A percentile compares a stretch with the other conserved stretches of the same genome.
Evolutionary conservation across 2,329 filamentous ascomycete species (phyloP).

Genomic region (Leptographium wingfieldii): DNA sequence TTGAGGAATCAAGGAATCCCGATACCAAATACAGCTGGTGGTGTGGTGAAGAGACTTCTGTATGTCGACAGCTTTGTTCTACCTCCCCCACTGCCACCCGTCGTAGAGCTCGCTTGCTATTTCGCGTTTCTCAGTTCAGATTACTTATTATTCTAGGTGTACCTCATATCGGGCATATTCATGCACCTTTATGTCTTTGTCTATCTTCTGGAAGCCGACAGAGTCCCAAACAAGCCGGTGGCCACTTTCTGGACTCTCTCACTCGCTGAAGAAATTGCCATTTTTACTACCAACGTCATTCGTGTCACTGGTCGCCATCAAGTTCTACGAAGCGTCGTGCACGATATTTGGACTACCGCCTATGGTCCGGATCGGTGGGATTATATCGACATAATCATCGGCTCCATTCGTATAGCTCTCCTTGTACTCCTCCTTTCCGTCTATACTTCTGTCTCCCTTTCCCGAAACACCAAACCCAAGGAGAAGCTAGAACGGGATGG

Average conservation of each 20-base stretch:
- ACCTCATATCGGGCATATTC: constrained; percentile 11
- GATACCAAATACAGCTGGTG: constrained; percentile 49
- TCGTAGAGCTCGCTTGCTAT: neutral
- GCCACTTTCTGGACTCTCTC: constrained; percentile 67
- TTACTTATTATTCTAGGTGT: constrained; percentile 11
- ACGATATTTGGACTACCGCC: constrained; percentile 27
- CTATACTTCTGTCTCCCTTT: constrained; percentile 36
- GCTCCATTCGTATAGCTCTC: constrained; percentile 55
- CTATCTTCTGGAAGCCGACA: constrained; percentile 60
- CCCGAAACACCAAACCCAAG: constrained; percentile 27
- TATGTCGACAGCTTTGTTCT: constrained; percentile 11
- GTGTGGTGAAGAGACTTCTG: constrained; percentile 50
- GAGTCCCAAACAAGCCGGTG: constrained; percentile 66
- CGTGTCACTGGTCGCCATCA: constrained; percentile 47
- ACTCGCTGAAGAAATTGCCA: constrained; percentile 57
- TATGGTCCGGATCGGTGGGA: constrained; percentile 37
- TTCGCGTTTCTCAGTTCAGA: neutral
- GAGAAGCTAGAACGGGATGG: constrained; percentile 30
- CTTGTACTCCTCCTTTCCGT: constrained; percentile 34
- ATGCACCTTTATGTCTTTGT: constrained; percentile 10
- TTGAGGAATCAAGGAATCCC: constrained; percentile 41
- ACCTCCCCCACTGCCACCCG: neutral
- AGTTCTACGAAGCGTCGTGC: constrained; percentile 17
- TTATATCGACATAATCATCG: constrained; percentile 51
- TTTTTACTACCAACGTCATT: constrained; percentile 56